Percentiles rank a stretch among this genome's conserved stretches.
Conservation (phyloP, 2,329 filamentous ascomycete species). For the Aspergillus flavus region DNA sequence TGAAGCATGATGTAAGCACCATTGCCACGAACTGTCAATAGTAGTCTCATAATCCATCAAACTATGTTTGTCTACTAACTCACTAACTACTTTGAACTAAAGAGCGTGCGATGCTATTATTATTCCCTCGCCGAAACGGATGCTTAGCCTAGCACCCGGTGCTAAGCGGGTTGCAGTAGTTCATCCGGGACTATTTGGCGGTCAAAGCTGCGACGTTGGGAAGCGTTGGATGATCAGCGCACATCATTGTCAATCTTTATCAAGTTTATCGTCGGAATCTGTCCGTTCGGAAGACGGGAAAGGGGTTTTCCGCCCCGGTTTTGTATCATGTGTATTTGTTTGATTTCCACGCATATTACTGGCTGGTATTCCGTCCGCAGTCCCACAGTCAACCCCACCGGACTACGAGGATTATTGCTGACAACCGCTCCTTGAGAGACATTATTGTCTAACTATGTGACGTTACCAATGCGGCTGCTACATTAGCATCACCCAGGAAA, state of each 20-base stretch:
- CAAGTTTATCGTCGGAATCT: slow-evolving; percentile 19
- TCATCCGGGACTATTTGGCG: slow-evolving; percentile 25
- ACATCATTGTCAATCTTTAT: slow-evolving; percentile 21
- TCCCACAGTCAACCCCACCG: neutral
- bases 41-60: neutral
- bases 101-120: neutral
- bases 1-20: neutral
- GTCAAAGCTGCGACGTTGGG: slow-evolving; percentile 26
- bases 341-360: neutral
- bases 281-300: slow-evolving; percentile 8
- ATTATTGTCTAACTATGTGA: neutral
- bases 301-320: neutral
- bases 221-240: slow-evolving; percentile 28
- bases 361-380: neutral
- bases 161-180: slow-evolving; percentile 27
- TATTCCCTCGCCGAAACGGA: neutral
- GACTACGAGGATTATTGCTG: neutral
- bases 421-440: neutral
- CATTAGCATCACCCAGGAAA: neutral
- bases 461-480: neutral
- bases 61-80: neutral
- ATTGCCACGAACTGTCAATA: slow-evolving; percentile 1
- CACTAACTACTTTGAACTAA: neutral
- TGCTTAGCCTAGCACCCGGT: slow-evolving; percentile 8
- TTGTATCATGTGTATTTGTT: neutral